phyloP scores from a whole-genome alignment of 129 eudicot species.

The Chrysanthemum makinoi region DNA sequence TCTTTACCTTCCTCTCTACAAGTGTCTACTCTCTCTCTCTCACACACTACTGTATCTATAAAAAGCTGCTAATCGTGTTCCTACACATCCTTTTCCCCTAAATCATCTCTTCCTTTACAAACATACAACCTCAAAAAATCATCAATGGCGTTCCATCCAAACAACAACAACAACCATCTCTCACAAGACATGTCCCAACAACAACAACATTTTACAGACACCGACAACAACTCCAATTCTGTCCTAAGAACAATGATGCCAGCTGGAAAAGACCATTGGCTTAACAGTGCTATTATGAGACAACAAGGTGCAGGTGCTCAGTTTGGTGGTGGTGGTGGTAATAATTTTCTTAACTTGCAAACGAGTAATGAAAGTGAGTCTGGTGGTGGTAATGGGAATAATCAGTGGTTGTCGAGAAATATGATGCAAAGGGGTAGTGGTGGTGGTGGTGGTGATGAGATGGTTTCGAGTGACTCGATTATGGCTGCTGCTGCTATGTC shows the following conservation, averaged over 20 bases:
- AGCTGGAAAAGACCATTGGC: slow-evolving; percentile 62
- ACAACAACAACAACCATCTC: slow-evolving; percentile 28
- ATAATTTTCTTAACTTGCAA: slow-evolving; percentile 47
- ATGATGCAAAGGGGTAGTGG: slow-evolving; percentile 31
- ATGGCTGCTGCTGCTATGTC: slow-evolving; percentile 42
- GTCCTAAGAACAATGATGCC: slow-evolving; percentile 43
- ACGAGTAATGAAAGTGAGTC: slow-evolving; percentile 25
- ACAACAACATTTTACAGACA: slow-evolving; percentile 51
- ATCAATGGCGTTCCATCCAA: slow-evolving; percentile 50
- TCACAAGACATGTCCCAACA: slow-evolving; percentile 60
- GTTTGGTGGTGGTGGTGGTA: slow-evolving; percentile 20
- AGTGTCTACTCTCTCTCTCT: neutral
- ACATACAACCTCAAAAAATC: neutral
- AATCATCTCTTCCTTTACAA: neutral
- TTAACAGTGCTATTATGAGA: slow-evolving; percentile 66
- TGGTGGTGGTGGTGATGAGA: slow-evolving; percentile 40
- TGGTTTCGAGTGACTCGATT: slow-evolving; percentile 50
- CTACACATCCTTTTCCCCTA: neutral
- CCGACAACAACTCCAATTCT: slow-evolving; percentile 41
- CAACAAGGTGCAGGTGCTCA: slow-evolving; percentile 32
- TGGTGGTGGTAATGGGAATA: slow-evolving; percentile 10
- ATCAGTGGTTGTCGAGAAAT: slow-evolving; percentile 72
- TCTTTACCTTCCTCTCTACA: slow-evolving; percentile 24
- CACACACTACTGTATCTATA: slow-evolving; percentile 4
- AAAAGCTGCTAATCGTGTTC: slow-evolving; percentile 24